phyloP scores from a whole-genome alignment of 345 rosid genomes.

The Euphorbia pulcherrima region DNA sequence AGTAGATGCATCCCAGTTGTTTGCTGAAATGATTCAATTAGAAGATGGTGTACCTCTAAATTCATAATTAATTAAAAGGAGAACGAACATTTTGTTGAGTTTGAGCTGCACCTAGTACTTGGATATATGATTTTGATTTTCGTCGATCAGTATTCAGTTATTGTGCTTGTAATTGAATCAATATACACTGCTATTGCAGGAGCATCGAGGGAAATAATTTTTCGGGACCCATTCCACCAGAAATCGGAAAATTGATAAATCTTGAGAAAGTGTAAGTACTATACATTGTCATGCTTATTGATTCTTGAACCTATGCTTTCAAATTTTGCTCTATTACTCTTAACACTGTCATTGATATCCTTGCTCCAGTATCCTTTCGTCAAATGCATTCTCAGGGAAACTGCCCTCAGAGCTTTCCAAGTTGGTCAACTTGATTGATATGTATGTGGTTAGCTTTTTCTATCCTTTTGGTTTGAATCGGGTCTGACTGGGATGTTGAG shows the following conservation, averaged over 20 bases:
- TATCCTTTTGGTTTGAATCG: neutral
- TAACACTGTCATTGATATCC: conserved; percentile 10
- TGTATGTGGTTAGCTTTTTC: conserved; percentile 44
- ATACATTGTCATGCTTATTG: conserved; percentile 11
- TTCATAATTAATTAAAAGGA: neutral
- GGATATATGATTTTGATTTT: neutral
- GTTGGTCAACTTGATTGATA: conserved; percentile 60
- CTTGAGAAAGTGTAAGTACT: conserved; percentile 60
- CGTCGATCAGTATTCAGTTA: neutral
- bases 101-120: neutral
- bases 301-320: conserved; percentile 1
- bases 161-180: neutral
- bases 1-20: neutral
- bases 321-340: neutral
- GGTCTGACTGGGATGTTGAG: neutral
- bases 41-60: neutral
- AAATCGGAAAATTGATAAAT: conserved; percentile 50
- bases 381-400: conserved; percentile 66
- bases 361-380: conserved; percentile 50
- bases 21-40: neutral
- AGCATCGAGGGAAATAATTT: conserved; percentile 78
- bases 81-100: neutral
- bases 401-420: conserved; percentile 49
- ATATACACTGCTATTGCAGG: conserved; percentile 38
- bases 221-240: conserved; percentile 69